Base-by-base conservation (phyloP, 805 yeast genomes). In the Candida dajiaensis region DNA sequence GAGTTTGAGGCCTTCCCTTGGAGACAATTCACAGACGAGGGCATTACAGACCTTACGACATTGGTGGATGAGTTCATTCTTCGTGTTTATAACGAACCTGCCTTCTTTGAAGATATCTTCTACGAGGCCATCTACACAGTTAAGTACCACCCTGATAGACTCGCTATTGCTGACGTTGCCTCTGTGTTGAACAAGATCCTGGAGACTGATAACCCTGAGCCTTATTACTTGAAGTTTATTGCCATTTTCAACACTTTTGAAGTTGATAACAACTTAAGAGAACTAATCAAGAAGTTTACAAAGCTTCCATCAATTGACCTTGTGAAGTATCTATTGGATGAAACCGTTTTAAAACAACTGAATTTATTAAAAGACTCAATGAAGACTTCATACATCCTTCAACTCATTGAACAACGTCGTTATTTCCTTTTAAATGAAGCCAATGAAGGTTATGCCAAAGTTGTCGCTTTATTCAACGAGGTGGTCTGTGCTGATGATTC, bases 401-500 rank as follows among this genome's bases (percentile, higher is more conserved):
- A 42, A 5, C 20, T 50, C 18, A 46, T 56, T 1, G 51, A 53
- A 35, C 74, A 79, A 49, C 72, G 72, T 57, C 78, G 81, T 52
- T 88, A 70, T 66, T 84, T 85, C 48, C 67, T 89, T 16, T 56
- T 87, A 8, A 77, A 80, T 42, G 96, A 90, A 62, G 85, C 85
- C 50, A 69, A 80, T 21, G 89, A 84, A 58, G 97, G 97, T 1
- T 89, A 78, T 63, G 64, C 95, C 12, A 81, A 80, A 53, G 66
- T 86, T 28, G 61, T 80, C 1, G 72, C 72, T 2, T 78, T 81
- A 41, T 50, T 84, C 12, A 62, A 67, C 45, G 50, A 64, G 3
- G 70, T 79, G 1, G 66, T 76, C 44, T 55, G 58, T 22, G 69
- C 72, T 29, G 65, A 67, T 3, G 73, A 74, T 46, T 63, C 74